Conservation (phyloP, 2,329 filamentous ascomycete species). For the Cytospora paraplurivora region DNA sequence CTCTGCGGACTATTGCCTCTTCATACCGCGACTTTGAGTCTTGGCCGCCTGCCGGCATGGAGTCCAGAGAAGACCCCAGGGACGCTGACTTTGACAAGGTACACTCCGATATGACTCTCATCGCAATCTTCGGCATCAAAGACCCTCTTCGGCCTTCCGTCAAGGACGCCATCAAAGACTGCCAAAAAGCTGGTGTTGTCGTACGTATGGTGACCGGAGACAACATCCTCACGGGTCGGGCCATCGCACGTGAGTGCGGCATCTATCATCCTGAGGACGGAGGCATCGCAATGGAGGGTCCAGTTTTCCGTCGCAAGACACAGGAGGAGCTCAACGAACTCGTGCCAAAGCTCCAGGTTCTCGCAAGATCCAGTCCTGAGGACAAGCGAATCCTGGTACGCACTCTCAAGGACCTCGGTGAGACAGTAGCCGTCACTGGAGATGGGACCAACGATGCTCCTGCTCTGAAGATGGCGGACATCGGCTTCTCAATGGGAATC, state of each 20-base stretch:
- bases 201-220: slow-evolving; percentile 77
- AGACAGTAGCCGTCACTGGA: slow-evolving; percentile 21
- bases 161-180: slow-evolving; percentile 66
- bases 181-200: slow-evolving; percentile 67
- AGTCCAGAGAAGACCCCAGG: slow-evolving; percentile 60
- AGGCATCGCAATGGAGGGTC: slow-evolving; percentile 27
- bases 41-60: slow-evolving; percentile 71
- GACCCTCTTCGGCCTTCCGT: slow-evolving; percentile 72
- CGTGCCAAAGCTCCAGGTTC: slow-evolving; percentile 20
- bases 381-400: slow-evolving; percentile 25
- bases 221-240: slow-evolving; percentile 65
- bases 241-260: slow-evolving; percentile 64
- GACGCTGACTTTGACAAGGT: slow-evolving; percentile 61
- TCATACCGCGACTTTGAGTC: slow-evolving; percentile 72
- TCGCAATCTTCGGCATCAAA: slow-evolving; percentile 73
- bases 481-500: slow-evolving; percentile 22
- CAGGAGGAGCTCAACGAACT: slow-evolving; percentile 22
- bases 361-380: slow-evolving; percentile 22
- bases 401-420: slow-evolving; percentile 20
- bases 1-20: slow-evolving; percentile 74
- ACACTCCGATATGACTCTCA: slow-evolving; percentile 72
- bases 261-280: slow-evolving; percentile 34
- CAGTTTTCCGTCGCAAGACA: slow-evolving; percentile 16
- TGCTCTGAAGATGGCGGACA: slow-evolving; percentile 25
- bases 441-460: slow-evolving; percentile 25